These are phyloP conservation scores for Heterobasidion occidentale DNA, from an alignment of 1,284 basidiomycete genomes.

Conservation along the genomic window DNA sequence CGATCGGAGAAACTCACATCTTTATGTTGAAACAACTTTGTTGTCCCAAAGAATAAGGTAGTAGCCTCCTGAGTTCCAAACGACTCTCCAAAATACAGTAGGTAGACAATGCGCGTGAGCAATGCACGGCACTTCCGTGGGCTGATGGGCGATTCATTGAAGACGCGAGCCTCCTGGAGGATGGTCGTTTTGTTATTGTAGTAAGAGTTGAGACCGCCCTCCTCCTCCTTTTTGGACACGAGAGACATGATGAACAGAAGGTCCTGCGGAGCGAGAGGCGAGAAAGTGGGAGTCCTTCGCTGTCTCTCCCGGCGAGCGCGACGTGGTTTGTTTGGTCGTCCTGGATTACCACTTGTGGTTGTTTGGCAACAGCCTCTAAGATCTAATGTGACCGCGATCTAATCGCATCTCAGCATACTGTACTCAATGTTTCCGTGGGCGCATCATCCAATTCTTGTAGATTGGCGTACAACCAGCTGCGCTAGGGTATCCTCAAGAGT, in stretches of 20 bases:
- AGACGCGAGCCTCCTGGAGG: constrained; percentile 96
- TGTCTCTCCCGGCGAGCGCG: constrained; percentile 8
- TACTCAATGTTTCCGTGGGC: not conserved
- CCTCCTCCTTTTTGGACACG: constrained; percentile 85
- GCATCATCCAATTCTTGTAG: not conserved
- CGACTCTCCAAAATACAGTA: constrained; percentile 94
- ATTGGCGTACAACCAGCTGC: too few species aligned
- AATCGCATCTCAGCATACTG: not conserved
- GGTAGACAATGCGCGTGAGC: constrained; percentile 93
- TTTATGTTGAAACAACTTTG: constrained; percentile 99
- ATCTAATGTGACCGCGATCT: not conserved
- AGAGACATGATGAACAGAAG: constrained; percentile 53
- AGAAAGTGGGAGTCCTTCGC: not conserved
- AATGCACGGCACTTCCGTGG: constrained; percentile 95
- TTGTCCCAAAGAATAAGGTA: constrained; percentile 97
- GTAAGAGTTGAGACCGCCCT: constrained; percentile 78
- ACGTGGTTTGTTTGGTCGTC: constrained; percentile 6
- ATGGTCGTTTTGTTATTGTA: constrained; percentile 95
- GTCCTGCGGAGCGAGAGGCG: not conserved
- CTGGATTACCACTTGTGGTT: not conserved
- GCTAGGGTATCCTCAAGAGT: too few species aligned
- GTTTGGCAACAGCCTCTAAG: not conserved
- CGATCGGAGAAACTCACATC: constrained; percentile 66
- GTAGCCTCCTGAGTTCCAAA: constrained; percentile 97
- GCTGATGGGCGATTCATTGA: constrained; percentile 98